phyloP scores from a whole-genome alignment of 2,329 filamentous ascomycete genomes.

The Aureobasidium leucospermi region DNA sequence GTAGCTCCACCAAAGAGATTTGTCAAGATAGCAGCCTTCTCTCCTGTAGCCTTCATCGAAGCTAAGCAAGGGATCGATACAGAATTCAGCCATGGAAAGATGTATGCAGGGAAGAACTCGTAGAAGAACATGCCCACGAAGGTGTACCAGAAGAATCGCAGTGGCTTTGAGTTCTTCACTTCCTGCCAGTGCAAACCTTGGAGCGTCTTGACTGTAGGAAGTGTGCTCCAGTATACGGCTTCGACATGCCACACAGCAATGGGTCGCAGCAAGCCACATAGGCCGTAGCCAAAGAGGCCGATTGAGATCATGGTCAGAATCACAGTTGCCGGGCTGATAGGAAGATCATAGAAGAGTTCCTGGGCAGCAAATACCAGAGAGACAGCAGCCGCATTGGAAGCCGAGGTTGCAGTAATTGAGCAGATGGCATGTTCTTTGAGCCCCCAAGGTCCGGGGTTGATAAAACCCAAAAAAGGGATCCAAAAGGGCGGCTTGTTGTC shows the following conservation, averaged over 20 bases:
- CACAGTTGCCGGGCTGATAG: constrained; percentile 39
- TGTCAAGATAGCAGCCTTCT: constrained; percentile 38
- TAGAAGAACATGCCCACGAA: constrained; percentile 44
- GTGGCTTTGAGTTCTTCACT: constrained; percentile 43
- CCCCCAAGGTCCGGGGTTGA: constrained; percentile 46
- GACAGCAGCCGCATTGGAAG: constrained; percentile 37
- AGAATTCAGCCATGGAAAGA: constrained; percentile 49
- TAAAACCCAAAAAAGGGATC: constrained; percentile 35
- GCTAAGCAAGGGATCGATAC: constrained; percentile 50
- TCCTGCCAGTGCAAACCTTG: constrained; percentile 50
- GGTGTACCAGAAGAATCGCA: constrained; percentile 47
- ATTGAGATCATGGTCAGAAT: constrained; percentile 47
- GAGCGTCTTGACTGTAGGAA: constrained; percentile 48
- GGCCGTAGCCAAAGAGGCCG: constrained; percentile 48
- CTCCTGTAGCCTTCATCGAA: constrained; percentile 43
- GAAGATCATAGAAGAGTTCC: constrained; percentile 46
- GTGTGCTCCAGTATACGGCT: constrained; percentile 48
- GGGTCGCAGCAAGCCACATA: constrained; percentile 47
- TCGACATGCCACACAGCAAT: constrained; percentile 51
- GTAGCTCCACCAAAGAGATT: constrained; percentile 46
- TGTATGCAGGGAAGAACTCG: constrained; percentile 49
- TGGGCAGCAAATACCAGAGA: constrained; percentile 29
- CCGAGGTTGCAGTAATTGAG: constrained; percentile 20
- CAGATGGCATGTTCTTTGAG: constrained; percentile 47
- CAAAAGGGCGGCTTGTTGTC: constrained; percentile 36